Conservation (phyloP, 306 rosid genomes). For the Vigna trinervia region DNA sequence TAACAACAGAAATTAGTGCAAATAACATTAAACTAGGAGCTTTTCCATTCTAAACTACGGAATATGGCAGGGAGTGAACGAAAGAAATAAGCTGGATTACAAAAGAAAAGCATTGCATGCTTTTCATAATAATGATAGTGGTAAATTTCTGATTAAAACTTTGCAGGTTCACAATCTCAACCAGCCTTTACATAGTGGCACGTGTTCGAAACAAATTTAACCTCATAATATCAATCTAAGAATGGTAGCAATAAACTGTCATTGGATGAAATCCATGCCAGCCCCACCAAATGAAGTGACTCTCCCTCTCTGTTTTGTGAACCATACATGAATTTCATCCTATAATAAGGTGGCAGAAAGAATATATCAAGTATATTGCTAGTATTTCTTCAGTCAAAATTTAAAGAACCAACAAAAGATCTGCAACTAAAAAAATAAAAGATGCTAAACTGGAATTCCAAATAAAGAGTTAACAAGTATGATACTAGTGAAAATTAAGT, state of each 20-base stretch:
- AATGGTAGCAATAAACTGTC: background rate
- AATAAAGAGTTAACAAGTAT: background rate
- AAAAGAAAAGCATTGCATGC: background rate
- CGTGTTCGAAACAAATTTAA: background rate
- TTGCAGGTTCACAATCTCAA: constrained; percentile 20
- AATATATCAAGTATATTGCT: background rate
- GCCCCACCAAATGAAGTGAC: background rate
- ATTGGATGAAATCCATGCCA: background rate
- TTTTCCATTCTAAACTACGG: constrained; percentile 21
- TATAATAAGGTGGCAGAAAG: background rate
- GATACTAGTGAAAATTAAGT: background rate
- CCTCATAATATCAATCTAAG: background rate
- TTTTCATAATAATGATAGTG: constrained; percentile 2
- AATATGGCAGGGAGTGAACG: background rate
- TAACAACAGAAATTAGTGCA: constrained; percentile 22
- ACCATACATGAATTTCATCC: background rate
- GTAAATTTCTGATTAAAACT: background rate
- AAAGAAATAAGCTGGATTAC: background rate
- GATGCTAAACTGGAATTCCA: background rate
- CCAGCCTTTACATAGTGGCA: constrained; percentile 2
- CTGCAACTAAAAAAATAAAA: constrained; percentile 9
- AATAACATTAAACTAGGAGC: background rate
- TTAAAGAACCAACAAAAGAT: background rate
- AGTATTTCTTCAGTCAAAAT: background rate
- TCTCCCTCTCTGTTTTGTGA: background rate